Percentiles rank a stretch among this genome's conserved stretches.
Conservation (phyloP, 495 filamentous ascomycete species). For the Lindgomyces ingoldianus region DNA sequence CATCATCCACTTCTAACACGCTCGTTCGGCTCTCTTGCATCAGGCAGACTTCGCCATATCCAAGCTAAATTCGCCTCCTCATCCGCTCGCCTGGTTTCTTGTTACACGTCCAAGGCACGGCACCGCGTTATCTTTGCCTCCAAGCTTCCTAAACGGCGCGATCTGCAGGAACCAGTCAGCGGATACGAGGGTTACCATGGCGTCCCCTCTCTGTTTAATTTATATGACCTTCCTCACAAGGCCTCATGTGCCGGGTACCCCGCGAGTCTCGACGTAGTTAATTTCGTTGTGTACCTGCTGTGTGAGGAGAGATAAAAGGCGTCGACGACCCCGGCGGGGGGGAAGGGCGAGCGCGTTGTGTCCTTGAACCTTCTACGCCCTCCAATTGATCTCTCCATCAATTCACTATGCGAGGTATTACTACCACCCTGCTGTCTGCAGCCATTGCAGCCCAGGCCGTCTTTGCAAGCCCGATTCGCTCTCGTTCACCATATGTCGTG, state of each 20-base stretch:
- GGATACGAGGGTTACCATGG: slow-evolving; percentile 4
- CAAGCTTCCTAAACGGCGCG: slow-evolving; percentile 6
- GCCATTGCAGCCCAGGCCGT: slow-evolving; percentile 27
- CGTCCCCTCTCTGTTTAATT: neutral
- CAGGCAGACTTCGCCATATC: too few relatives aligned
- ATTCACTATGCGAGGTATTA: slow-evolving; percentile 7
- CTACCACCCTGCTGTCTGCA: slow-evolving; percentile 19
- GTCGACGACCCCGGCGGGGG: neutral
- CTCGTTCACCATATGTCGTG: slow-evolving; percentile 49
- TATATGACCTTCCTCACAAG: neutral
- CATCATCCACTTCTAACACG: too few relatives aligned
- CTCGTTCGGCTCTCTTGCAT: too few relatives aligned
- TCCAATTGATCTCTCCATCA: neutral
- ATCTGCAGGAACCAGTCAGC: slow-evolving; percentile 12
- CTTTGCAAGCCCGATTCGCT: slow-evolving; percentile 26
- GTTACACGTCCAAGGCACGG: neutral
- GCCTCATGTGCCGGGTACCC: neutral
- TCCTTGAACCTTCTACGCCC: neutral
- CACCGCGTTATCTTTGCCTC: neutral
- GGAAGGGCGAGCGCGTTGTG: neutral
- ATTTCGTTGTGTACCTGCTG: neutral
- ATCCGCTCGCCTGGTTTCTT: neutral
- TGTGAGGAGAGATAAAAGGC: neutral
- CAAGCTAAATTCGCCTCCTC: neutral
- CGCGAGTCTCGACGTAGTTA: neutral